Evolutionary conservation across 2,329 filamentous ascomycete genomes (phyloP).

Genomic region (Mycocentrospora acerina): DNA sequence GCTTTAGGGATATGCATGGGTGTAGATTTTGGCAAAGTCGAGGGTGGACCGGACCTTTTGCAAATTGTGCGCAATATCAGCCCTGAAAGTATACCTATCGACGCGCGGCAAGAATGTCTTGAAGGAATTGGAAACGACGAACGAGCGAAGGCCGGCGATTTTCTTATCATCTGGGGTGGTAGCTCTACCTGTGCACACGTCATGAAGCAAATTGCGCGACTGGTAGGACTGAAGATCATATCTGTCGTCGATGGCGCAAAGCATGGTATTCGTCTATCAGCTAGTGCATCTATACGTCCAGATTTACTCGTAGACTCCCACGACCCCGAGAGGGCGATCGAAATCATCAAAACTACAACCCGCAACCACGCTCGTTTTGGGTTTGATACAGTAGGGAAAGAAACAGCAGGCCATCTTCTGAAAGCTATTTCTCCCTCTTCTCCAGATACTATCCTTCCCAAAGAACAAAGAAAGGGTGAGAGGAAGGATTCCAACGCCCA

Average conservation of each 20-base stretch:
- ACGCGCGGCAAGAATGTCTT: constrained; percentile 66
- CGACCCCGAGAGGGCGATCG: constrained; percentile 64
- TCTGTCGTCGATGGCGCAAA: constrained; percentile 67
- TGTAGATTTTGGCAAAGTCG: constrained; percentile 59
- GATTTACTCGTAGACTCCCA: constrained; percentile 71
- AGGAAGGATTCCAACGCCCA: constrained; percentile 14
- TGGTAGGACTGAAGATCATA: constrained; percentile 65
- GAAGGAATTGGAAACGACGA: constrained; percentile 55
- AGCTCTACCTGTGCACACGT: constrained; percentile 71
- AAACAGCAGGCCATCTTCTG: constrained; percentile 62
- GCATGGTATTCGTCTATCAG: constrained; percentile 54
- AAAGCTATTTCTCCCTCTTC: constrained; percentile 48
- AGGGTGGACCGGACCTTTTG: constrained; percentile 62
- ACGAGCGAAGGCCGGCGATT: constrained; percentile 62
- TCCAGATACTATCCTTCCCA: constrained; percentile 8
- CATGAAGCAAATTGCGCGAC: constrained; percentile 66
- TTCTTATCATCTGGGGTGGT: constrained; percentile 72
- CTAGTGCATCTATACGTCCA: constrained; percentile 49
- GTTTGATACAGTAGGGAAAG: constrained; percentile 67
- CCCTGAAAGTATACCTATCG: constrained; percentile 55
- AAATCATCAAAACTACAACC: constrained; percentile 63
- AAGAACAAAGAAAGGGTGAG: constrained; percentile 11
- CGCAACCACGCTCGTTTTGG: constrained; percentile 63
- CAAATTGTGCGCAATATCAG: constrained; percentile 52
- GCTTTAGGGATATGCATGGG: constrained; percentile 70